A percentile compares a stretch with the other conserved stretches of the same genome.
Evolutionary conservation across 805 yeast species (phyloP).

Genomic region (Wickerhamomyces sydowiorum): DNA sequence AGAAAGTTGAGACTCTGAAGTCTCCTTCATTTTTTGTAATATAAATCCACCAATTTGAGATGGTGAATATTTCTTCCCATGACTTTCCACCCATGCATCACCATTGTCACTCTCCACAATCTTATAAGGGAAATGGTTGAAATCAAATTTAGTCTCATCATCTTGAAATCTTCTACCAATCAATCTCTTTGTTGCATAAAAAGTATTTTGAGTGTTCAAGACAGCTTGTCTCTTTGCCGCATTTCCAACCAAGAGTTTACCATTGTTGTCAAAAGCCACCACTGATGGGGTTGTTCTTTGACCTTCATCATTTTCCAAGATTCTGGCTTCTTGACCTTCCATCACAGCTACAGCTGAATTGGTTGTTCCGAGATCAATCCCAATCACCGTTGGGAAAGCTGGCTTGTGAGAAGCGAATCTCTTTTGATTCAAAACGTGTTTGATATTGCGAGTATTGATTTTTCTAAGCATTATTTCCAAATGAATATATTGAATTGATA

Average conservation of each 20-base stretch:
- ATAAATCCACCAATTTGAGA: slow-evolving; percentile 66
- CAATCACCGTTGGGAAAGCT: slow-evolving; percentile 42
- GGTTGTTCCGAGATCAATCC: slow-evolving; percentile 83
- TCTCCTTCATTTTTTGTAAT: slow-evolving; percentile 54
- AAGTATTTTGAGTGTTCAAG: slow-evolving; percentile 70
- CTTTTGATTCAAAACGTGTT: not conserved
- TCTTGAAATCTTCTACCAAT: slow-evolving; percentile 71
- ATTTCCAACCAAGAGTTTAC: slow-evolving; percentile 50
- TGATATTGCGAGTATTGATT: not conserved
- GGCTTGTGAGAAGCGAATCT: not conserved
- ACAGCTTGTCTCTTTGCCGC: slow-evolving; percentile 76
- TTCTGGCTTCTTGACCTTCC: slow-evolving; percentile 55
- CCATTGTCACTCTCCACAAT: slow-evolving; percentile 55
- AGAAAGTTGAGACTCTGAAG: slow-evolving; percentile 49
- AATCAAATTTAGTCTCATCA: slow-evolving; percentile 63
- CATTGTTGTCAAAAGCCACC: slow-evolving; percentile 54
- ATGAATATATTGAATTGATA: too few species aligned
- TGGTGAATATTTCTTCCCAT: slow-evolving; percentile 50
- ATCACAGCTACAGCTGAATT: slow-evolving; percentile 81
- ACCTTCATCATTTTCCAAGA: slow-evolving; percentile 75
- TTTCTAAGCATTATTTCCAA: not conserved
- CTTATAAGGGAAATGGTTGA: slow-evolving; percentile 55
- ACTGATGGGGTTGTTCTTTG: slow-evolving; percentile 76
- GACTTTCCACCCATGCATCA: slow-evolving; percentile 56
- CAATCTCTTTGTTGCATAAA: slow-evolving; percentile 76